Percentiles rank a stretch among this genome's conserved stretches.
These are phyloP conservation scores for Austroboletus niveus DNA, from an alignment of 1,284 basidiomycete genomes.

Conservation along the genomic window DNA sequence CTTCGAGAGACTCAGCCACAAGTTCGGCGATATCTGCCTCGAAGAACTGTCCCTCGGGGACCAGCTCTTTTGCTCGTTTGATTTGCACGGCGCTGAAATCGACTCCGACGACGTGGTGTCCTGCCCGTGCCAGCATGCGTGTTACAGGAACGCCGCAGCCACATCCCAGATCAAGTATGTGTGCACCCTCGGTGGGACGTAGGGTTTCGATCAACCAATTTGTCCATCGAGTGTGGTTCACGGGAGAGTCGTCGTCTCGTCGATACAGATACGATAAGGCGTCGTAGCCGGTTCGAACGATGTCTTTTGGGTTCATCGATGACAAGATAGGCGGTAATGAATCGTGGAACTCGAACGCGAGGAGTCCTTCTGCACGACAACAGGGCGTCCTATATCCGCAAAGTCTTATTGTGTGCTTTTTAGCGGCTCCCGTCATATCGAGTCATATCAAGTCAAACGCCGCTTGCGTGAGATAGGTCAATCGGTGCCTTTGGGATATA, in stretches of 20 bases:
- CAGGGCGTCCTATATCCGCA: conserved; percentile 10
- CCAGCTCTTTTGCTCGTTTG: conserved; percentile 7
- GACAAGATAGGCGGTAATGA: conserved; percentile 24
- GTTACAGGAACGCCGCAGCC: conserved; percentile 11
- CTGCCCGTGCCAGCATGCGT: conserved; percentile 4
- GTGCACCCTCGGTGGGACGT: background rate
- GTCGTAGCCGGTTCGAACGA: conserved; percentile 3
- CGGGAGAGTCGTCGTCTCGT: background rate
- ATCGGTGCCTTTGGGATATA: background rate
- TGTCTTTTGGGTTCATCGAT: conserved; percentile 9
- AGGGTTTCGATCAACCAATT: conserved; percentile 1
- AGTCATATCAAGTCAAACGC: background rate
- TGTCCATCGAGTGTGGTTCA: conserved; percentile 1
- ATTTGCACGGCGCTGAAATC: conserved; percentile 9
- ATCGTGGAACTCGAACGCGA: conserved; percentile 1
- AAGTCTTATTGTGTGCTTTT: background rate
- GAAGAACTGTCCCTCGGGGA: conserved; percentile 6
- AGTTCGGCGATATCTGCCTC: conserved; percentile 7
- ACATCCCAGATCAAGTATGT: conserved; percentile 10
- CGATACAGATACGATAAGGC: conserved; percentile 1
- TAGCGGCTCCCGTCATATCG: background rate
- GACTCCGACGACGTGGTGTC: conserved; percentile 7
- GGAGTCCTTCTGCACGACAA: background rate
- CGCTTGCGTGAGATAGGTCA: conserved; percentile 3
- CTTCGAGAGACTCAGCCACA: background rate